Evolutionary conservation across 2,329 filamentous ascomycete genomes (phyloP).

Genomic region (Phaeoacremonium minimum): DNA sequence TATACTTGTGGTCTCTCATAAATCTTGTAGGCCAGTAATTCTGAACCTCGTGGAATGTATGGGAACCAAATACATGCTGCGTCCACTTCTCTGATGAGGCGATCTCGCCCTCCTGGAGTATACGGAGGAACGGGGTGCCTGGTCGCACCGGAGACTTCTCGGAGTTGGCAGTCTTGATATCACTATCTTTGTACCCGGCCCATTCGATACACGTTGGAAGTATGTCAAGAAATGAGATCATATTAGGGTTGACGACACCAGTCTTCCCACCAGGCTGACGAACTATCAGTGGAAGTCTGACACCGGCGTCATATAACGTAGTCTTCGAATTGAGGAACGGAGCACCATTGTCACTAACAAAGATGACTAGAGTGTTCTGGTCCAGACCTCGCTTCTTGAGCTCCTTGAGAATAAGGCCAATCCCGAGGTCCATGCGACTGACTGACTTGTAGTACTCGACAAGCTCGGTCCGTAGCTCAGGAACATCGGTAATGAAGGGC

Average conservation of each 20-base stretch:
- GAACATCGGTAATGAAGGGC: slow-evolving; percentile 31
- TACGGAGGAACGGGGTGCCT: slow-evolving; percentile 32
- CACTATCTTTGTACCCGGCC: slow-evolving; percentile 12
- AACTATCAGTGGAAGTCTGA: slow-evolving; percentile 36
- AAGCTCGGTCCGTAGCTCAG: slow-evolving; percentile 33
- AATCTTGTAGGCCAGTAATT: slow-evolving; percentile 47
- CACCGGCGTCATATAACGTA: slow-evolving; percentile 42
- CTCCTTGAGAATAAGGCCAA: slow-evolving; percentile 31
- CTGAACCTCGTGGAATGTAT: slow-evolving; percentile 45
- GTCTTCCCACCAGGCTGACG: slow-evolving; percentile 23
- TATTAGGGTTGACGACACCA: slow-evolving; percentile 30
- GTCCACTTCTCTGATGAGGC: slow-evolving; percentile 16
- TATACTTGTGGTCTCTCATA: slow-evolving; percentile 35
- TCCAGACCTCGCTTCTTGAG: slow-evolving; percentile 24
- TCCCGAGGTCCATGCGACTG: slow-evolving; percentile 32
- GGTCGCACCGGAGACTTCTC: slow-evolving; percentile 9
- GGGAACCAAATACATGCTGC: slow-evolving; percentile 39
- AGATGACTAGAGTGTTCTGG: slow-evolving; percentile 35
- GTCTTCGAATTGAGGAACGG: slow-evolving; percentile 49
- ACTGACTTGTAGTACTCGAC: slow-evolving; percentile 37
- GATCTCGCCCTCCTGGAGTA: slow-evolving; percentile 16
- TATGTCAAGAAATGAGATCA: slow-evolving; percentile 41
- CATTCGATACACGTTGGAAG: slow-evolving; percentile 40
- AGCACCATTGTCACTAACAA: slow-evolving; percentile 43
- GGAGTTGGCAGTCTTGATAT: slow-evolving; percentile 1